A percentile compares a stretch with the other conserved stretches of the same genome.
Conservation (phyloP, 1,139 yeast genomes). For the Insectozyma bohioensis region DNA sequence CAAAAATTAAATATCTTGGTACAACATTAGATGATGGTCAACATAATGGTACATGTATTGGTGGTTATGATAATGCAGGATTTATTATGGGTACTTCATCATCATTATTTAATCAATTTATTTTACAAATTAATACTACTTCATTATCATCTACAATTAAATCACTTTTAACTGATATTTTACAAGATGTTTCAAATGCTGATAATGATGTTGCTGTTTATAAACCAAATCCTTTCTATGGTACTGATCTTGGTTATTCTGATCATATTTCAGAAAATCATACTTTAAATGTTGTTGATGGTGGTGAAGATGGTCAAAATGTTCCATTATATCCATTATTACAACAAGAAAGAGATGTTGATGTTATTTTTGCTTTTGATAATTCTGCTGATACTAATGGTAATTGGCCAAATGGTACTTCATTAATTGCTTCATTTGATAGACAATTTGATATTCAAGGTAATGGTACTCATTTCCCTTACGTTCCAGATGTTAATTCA, state of each 20-base stretch:
- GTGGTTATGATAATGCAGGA: slow-evolving; percentile 83
- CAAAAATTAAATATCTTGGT: slow-evolving; percentile 72
- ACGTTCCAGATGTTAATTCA: slow-evolving; percentile 75
- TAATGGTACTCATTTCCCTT: slow-evolving; percentile 71
- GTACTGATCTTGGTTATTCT: slow-evolving; percentile 41
- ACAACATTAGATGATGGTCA: slow-evolving; percentile 60
- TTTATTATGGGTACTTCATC: slow-evolving; percentile 82
- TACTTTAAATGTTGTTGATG: slow-evolving; percentile 42
- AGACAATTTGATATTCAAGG: slow-evolving; percentile 69
- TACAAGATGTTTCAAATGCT: slow-evolving; percentile 45
- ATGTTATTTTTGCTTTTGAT: slow-evolving; percentile 44
- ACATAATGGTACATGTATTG: slow-evolving; percentile 46
- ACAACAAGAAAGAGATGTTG: slow-evolving; percentile 39
- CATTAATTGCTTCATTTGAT: slow-evolving; percentile 51
- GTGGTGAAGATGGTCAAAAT: slow-evolving; percentile 45
- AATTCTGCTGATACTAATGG: slow-evolving; percentile 50
- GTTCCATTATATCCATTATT: slow-evolving; percentile 42
- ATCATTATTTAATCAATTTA: slow-evolving; percentile 73
- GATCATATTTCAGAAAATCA: slow-evolving; percentile 30
- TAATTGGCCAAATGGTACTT: slow-evolving; percentile 44
- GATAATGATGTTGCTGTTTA: slow-evolving; percentile 45
- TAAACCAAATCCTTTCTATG: slow-evolving; percentile 53
- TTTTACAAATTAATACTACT: slow-evolving; percentile 62
- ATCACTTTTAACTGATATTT: slow-evolving; percentile 43
- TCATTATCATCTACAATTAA: slow-evolving; percentile 49